Percentiles rank a stretch among this genome's conserved stretches.
These are phyloP conservation scores for Geranomyces variabilis DNA, from an alignment of 192 early-diverging fungal genomes.

Conservation along the genomic window DNA sequence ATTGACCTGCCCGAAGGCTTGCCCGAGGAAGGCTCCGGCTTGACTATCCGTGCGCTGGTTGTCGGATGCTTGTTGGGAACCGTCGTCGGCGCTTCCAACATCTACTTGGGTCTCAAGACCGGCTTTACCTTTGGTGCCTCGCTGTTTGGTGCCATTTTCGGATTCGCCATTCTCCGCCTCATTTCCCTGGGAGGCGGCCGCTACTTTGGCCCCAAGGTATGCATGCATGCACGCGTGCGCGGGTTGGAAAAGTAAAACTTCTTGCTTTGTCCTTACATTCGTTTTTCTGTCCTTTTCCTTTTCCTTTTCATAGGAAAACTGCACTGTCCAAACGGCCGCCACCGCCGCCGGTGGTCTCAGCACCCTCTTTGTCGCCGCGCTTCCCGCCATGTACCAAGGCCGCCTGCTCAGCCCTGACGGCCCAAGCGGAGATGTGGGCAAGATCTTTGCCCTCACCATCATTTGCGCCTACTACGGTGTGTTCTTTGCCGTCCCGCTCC, in stretches of 20 bases:
- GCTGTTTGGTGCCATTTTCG: slow-evolving; percentile 41
- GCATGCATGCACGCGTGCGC: too few species aligned
- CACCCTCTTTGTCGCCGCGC: slow-evolving; percentile 78
- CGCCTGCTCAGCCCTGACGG: slow-evolving; percentile 58
- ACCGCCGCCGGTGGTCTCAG: slow-evolving; percentile 84
- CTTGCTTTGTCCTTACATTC: too few species aligned
- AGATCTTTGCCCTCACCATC: slow-evolving; percentile 73
- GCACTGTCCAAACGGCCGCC: slow-evolving; percentile 82
- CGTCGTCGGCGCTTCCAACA: slow-evolving; percentile 81
- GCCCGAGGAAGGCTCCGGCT: slow-evolving; percentile 21
- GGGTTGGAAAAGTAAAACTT: too few species aligned
- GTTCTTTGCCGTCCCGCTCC: slow-evolving; percentile 62
- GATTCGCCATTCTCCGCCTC: slow-evolving; percentile 78
- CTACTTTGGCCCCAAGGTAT: slow-evolving; percentile 74
- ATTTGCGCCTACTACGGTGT: slow-evolving; percentile 85
- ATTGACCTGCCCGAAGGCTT: slow-evolving; percentile 11
- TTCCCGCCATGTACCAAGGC: slow-evolving; percentile 79
- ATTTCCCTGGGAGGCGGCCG: slow-evolving; percentile 51
- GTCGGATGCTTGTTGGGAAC: slow-evolving; percentile 65
- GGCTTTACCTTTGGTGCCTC: slow-evolving; percentile 42
- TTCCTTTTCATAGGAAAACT: too few species aligned
- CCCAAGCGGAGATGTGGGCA: slow-evolving; percentile 58
- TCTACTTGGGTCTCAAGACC: slow-evolving; percentile 76
- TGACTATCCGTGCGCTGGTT: slow-evolving; percentile 56
- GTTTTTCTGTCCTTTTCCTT: too few species aligned